These are phyloP conservation scores for Arabidopsis lyrata DNA, from an alignment of 441 rosid genomes.

Conservation along the genomic window DNA sequence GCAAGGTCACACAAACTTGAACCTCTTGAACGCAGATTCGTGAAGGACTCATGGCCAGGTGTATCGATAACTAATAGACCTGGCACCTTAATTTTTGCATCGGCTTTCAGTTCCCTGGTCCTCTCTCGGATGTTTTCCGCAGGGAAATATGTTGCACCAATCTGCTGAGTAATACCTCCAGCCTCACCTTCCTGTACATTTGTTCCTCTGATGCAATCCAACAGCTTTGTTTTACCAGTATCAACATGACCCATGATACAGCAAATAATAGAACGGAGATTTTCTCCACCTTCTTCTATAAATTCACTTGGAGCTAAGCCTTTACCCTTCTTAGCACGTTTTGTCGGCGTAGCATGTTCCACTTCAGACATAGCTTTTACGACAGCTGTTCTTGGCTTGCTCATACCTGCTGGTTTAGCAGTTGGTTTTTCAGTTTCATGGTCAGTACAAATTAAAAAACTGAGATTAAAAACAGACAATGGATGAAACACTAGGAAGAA, in stretches of 20 bases:
- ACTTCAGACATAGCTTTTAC: constrained; percentile 44
- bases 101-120: constrained; percentile 90
- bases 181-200: constrained; percentile 99
- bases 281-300: constrained; percentile 53
- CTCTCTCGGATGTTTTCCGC: constrained; percentile 92
- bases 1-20: constrained; percentile 98
- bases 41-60: constrained; percentile 95
- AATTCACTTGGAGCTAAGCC: constrained; percentile 46
- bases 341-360: constrained; percentile 45
- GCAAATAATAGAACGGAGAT: constrained; percentile 95
- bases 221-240: constrained; percentile 94
- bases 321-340: constrained; percentile 51
- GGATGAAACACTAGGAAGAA: constrained; percentile 19
- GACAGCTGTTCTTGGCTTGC: constrained; percentile 39
- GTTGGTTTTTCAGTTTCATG: constrained; percentile 50
- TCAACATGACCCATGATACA: constrained; percentile 99
- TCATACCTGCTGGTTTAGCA: constrained; percentile 22
- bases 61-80: constrained; percentile 97
- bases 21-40: constrained; percentile 91
- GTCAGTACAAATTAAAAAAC: constrained; percentile 31
- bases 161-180: constrained; percentile 98
- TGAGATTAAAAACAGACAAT: constrained; percentile 8
- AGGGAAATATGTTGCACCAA: constrained; percentile 98
- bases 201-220: constrained; percentile 96
- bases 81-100: constrained; percentile 86